A percentile compares a stretch with the other conserved stretches of the same genome.
Evolutionary conservation across 2,329 filamentous ascomycete species (phyloP).

Genomic region (Alternaria solani): DNA sequence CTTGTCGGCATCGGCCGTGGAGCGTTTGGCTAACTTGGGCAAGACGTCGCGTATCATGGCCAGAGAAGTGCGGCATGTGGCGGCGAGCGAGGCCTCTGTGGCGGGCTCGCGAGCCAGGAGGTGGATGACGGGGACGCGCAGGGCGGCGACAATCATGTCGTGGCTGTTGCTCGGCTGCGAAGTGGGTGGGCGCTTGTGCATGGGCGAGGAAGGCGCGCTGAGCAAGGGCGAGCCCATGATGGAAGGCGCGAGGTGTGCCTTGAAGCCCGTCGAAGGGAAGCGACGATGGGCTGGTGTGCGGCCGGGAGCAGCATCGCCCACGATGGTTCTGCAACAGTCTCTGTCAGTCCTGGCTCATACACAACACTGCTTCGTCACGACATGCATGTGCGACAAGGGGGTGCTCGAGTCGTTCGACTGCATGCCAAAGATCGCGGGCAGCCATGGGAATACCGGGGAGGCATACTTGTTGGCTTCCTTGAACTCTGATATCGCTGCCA

Average conservation of each 20-base stretch:
- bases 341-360: conserved; percentile 40
- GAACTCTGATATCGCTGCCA: conserved; percentile 66
- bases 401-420: conserved; percentile 23
- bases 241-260: conserved; percentile 48
- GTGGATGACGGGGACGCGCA: conserved; percentile 57
- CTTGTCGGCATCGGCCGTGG: conserved; percentile 55
- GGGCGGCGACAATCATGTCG: conserved; percentile 50
- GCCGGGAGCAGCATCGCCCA: conserved; percentile 43
- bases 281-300: conserved; percentile 48
- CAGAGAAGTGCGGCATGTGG: conserved; percentile 40
- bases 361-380: conserved; percentile 17
- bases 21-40: conserved; percentile 62
- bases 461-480: conserved; percentile 67
- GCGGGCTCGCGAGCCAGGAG: conserved; percentile 59
- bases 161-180: conserved; percentile 51
- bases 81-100: conserved; percentile 42
- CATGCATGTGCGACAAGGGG: conserved; percentile 10
- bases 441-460: conserved; percentile 40
- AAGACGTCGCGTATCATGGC: conserved; percentile 44
- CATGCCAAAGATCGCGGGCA: conserved; percentile 29
- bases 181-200: conserved; percentile 50
- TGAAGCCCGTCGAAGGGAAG: conserved; percentile 48
- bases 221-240: conserved; percentile 51
- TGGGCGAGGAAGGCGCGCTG: conserved; percentile 49
- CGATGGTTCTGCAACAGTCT: conserved; percentile 46